Evolutionary conservation across 2,329 filamentous ascomycete species (phyloP).

Genomic region (Parascedosporium putredinis): DNA sequence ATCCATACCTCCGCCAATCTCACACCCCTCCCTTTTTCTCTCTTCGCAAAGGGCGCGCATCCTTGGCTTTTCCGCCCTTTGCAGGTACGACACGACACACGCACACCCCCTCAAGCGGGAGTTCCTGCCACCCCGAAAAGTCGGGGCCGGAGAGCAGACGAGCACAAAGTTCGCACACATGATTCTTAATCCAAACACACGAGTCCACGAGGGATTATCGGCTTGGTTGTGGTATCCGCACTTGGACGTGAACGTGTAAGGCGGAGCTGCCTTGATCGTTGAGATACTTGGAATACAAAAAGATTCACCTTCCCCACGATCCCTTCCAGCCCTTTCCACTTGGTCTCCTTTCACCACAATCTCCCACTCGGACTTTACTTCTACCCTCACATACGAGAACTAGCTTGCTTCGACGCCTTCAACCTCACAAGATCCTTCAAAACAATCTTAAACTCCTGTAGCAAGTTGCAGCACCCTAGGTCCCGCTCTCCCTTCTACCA

Average conservation of each 20-base stretch:
- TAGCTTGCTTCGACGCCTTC: too few species aligned
- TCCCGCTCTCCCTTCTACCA: neutral
- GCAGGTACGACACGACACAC: neutral
- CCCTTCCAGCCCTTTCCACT: neutral
- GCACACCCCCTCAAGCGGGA: neutral
- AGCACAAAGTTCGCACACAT: slow-evolving; percentile 6
- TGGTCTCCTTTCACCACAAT: neutral
- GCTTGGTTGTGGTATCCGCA: neutral
- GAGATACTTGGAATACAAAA: slow-evolving; percentile 4
- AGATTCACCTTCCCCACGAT: slow-evolving; percentile 4
- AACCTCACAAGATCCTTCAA: too few species aligned
- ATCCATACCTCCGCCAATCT: neutral
- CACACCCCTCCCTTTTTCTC: neutral
- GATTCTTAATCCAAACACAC: slow-evolving; percentile 6
- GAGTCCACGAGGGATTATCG: slow-evolving; percentile 6
- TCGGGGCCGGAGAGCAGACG: neutral
- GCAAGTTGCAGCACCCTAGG: too few species aligned
- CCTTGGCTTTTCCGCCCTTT: neutral
- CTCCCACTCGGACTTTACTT: too few species aligned
- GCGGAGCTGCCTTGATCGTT: neutral
- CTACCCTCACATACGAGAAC: too few species aligned
- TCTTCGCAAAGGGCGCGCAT: neutral
- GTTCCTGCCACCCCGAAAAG: slow-evolving; percentile 4
- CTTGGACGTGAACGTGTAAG: slow-evolving; percentile 1
- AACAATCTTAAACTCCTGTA: too few species aligned